Conservation (phyloP, 768 basidiomycete genomes). For the Russula compacta region DNA sequence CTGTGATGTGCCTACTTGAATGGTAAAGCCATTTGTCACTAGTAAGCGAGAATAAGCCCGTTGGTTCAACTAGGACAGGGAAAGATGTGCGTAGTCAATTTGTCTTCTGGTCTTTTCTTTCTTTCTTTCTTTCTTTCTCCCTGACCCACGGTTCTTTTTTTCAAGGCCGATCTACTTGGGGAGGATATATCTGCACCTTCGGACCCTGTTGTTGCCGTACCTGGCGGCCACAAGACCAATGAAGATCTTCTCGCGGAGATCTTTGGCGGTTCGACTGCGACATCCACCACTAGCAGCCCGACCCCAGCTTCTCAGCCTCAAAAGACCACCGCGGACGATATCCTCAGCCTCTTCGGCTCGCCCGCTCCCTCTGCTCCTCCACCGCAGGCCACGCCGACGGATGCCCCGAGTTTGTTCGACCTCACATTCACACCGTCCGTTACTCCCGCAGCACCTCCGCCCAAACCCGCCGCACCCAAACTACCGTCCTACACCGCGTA, state of each 20-base stretch:
- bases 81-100: conserved; percentile 45
- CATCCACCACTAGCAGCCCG: conserved; percentile 26
- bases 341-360: conserved; percentile 78
- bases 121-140: conserved; percentile 3
- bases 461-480: conserved; percentile 38
- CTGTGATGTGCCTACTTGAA: not conserved
- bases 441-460: conserved; percentile 22
- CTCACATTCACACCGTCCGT: conserved; percentile 19
- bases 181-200: conserved; percentile 47
- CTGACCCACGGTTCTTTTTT: not conserved
- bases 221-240: conserved; percentile 44
- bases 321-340: conserved; percentile 70
- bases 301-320: conserved; percentile 32
- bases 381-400: conserved; percentile 25
- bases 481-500: conserved; percentile 77
- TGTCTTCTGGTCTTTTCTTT: not conserved
- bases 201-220: conserved; percentile 34
- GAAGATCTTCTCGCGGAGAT: conserved; percentile 91
- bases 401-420: conserved; percentile 6
- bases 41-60: conserved; percentile 96
- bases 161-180: conserved; percentile 66
- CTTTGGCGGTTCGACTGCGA: conserved; percentile 52
- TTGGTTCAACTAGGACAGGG: conserved; percentile 76
- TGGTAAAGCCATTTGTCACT: not conserved
- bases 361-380: conserved; percentile 29